Evolutionary conservation across 106 monocot species (phyloP), one percentile per base, ranked within the genome.

Genomic region (Dendrobium officinale): DNA sequence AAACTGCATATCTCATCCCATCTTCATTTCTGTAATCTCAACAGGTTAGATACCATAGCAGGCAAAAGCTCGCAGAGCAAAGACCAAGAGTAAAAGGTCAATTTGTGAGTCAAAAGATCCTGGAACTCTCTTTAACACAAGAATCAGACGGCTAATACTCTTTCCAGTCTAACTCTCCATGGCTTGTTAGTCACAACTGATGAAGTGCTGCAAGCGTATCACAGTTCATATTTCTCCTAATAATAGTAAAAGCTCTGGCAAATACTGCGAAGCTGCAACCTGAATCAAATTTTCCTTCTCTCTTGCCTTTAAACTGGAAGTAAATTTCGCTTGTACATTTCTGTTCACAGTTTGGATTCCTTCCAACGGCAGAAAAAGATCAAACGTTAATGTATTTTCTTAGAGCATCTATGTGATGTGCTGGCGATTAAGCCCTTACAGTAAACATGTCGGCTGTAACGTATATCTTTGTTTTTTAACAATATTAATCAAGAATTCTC

Each of bases 61-160:
- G 96, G 77, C 84, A 96, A 86, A 93, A 90, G 80, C 91, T 96
- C 59, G 96, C 96, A 0, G 96, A 96, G 78, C 93, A 93, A 75
- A 87, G 96, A 0, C 96, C 93, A 48, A 88, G 96, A 75, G 86
- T 93, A 42, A 93, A 96, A 86, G 96, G 93, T 9, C 96, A 96
- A 77, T 96, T 96, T 83, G 92, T 96, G 73, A 82, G 93, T 79
- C 92, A 90, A 77, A 87, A 85, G 78, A 41, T 73, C 56, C 6
- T 77, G 2, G 73, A 84, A 9, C 58, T 81, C 15, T 42, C 18
- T 22, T 56, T 75, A 55, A 75, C 77, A 59, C 82, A 80, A 48
- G 90, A 86, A 56, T 78, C 75, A 59, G 85, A 85, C 42, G 74
- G 84, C 20, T 90, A 67, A 86, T 67, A 51, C 9, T 44, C 2